Conservation (phyloP, 1,284 basidiomycete species). For the Malassezia pachydermatis region DNA sequence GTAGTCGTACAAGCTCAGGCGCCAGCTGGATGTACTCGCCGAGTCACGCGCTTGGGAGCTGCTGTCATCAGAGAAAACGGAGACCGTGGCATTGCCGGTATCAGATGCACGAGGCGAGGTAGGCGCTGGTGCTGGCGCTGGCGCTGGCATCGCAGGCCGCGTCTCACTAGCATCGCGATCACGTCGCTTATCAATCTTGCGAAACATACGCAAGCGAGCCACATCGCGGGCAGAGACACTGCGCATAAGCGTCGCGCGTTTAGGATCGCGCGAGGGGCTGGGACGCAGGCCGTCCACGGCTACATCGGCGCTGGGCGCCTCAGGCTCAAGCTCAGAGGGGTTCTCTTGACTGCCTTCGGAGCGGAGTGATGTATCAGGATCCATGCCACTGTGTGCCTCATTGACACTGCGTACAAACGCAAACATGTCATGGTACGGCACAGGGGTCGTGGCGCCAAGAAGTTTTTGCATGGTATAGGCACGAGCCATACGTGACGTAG, state of each 20-base stretch:
- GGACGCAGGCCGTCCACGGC: too few relatives aligned
- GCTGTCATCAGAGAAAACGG: not conserved
- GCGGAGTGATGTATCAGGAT: not conserved
- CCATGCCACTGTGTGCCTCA: slow-evolving; percentile 5
- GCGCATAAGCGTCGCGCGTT: slow-evolving; percentile 17
- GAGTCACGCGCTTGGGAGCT: not conserved
- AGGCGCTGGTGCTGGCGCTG: not conserved
- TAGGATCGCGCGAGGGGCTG: not conserved
- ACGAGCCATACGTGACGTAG: slow-evolving; percentile 39
- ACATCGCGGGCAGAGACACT: slow-evolving; percentile 18
- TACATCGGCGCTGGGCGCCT: not conserved
- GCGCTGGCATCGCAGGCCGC: not conserved
- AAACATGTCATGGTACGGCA: slow-evolving; percentile 15
- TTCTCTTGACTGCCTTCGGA: not conserved
- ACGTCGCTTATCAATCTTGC: not conserved
- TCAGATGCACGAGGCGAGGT: too few relatives aligned
- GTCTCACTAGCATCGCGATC: not conserved
- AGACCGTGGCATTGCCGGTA: not conserved
- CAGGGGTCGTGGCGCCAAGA: slow-evolving; percentile 26
- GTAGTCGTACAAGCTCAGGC: slow-evolving; percentile 7
- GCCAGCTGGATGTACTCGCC: slow-evolving; percentile 3
- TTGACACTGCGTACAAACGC: slow-evolving; percentile 15
- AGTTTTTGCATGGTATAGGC: slow-evolving; percentile 45
- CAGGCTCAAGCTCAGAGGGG: not conserved
- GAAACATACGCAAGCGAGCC: slow-evolving; percentile 7